A percentile compares a stretch with the other conserved stretches of the same genome.
phyloP scores from a whole-genome alignment of 2,329 filamentous ascomycete species.

The Aspergillus sp. region DNA sequence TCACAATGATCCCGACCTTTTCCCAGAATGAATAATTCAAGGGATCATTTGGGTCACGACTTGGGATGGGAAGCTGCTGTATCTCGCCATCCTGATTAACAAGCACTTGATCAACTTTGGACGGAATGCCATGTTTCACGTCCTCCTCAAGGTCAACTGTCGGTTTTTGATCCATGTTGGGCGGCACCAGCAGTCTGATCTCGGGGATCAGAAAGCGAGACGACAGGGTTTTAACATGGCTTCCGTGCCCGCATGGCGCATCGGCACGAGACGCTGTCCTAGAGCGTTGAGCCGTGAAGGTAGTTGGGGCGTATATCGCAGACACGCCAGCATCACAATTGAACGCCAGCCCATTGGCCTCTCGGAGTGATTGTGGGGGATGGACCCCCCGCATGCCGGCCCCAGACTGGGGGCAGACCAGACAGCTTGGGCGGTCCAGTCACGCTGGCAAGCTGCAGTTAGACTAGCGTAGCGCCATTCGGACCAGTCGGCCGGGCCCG shows the following conservation, averaged over 20 bases:
- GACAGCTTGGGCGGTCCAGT: too few species aligned
- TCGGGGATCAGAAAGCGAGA: too few species aligned
- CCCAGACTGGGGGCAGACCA: background rate
- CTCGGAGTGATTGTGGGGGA: background rate
- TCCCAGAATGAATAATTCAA: slow-evolving; percentile 23
- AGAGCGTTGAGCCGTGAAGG: too few species aligned
- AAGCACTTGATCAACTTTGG: slow-evolving; percentile 7
- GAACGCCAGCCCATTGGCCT: background rate
- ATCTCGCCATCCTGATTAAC: slow-evolving; percentile 19
- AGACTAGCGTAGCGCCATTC: too few species aligned
- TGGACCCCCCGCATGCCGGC: background rate
- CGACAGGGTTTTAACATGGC: too few species aligned
- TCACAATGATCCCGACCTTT: slow-evolving; percentile 23
- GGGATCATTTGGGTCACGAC: slow-evolving; percentile 26
- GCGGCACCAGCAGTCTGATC: background rate
- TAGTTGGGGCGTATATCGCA: too few species aligned
- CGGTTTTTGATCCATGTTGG: background rate
- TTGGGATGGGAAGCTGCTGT: slow-evolving; percentile 23
- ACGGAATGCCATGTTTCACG: slow-evolving; percentile 1
- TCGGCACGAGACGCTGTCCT: too few species aligned
- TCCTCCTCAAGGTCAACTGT: slow-evolving; percentile 13
- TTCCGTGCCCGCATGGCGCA: too few species aligned
- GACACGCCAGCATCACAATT: too few species aligned
- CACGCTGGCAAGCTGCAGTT: too few species aligned
- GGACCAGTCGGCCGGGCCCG: too few species aligned